Conservation (phyloP, 495 filamentous ascomycete genomes). For the Penicillium dipodomyicola region DNA sequence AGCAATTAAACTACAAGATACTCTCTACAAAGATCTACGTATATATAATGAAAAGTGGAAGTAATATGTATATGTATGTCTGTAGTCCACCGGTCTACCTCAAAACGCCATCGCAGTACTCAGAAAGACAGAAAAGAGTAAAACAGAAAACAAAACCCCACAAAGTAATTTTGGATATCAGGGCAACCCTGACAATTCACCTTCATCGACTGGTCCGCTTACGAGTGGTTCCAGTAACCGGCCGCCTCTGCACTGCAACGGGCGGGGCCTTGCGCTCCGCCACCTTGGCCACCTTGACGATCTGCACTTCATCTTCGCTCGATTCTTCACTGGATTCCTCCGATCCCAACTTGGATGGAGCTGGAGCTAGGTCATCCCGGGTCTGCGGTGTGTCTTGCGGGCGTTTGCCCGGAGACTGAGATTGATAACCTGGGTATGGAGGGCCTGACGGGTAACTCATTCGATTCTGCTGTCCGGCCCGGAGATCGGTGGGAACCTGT, state of each 20-base stretch:
- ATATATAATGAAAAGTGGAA: neutral
- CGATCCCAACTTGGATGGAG: constrained; percentile 19
- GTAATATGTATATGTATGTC: neutral
- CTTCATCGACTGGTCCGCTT: constrained; percentile 29
- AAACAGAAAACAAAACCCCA: constrained; percentile 6
- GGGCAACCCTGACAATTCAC: constrained; percentile 14
- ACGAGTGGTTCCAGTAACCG: constrained; percentile 22
- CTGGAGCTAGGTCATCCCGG: constrained; percentile 13
- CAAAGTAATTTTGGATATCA: constrained; percentile 5
- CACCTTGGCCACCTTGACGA: constrained; percentile 31
- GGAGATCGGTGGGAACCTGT: constrained; percentile 35
- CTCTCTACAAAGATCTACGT: neutral
- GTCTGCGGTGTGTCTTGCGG: constrained; percentile 14
- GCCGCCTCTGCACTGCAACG: constrained; percentile 19
- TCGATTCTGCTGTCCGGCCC: constrained; percentile 26
- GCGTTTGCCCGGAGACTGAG: constrained; percentile 11
- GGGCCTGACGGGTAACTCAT: constrained; percentile 23
- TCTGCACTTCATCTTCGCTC: constrained; percentile 35
- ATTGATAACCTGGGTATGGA: constrained; percentile 15
- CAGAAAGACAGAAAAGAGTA: constrained; percentile 6
- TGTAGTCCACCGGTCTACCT: constrained; percentile 11
- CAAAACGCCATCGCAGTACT: constrained; percentile 15
- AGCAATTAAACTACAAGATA: neutral
- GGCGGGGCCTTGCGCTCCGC: constrained; percentile 28
- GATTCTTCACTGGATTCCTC: constrained; percentile 25